These are phyloP conservation scores for Capsicum rhomboideum DNA, from an alignment of 257 asterid genomes.

Conservation along the genomic window DNA sequence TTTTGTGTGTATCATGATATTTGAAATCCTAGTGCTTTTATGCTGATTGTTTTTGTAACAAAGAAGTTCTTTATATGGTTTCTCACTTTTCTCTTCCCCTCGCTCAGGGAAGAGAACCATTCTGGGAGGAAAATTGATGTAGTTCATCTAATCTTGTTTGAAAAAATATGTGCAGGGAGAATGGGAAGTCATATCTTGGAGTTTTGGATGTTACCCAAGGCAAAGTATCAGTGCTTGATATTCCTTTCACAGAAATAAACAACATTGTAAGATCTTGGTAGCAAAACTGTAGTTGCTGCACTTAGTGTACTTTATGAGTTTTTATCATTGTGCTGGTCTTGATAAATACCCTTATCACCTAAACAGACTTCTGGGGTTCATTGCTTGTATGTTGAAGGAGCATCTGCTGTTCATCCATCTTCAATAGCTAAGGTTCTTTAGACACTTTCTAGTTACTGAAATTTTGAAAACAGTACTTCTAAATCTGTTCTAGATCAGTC, in stretches of 20 bases:
- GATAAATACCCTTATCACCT: slow-evolving; percentile 2
- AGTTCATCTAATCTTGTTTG: slow-evolving; percentile 4
- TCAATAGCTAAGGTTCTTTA: slow-evolving; percentile 75
- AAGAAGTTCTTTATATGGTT: background rate
- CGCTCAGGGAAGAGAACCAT: background rate
- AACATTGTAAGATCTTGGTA: slow-evolving; percentile 45
- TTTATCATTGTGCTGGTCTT: background rate
- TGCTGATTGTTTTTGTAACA: background rate
- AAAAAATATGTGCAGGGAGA: slow-evolving; percentile 48
- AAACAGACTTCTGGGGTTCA: slow-evolving; percentile 56
- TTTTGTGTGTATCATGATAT: background rate
- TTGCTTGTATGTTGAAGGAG: slow-evolving; percentile 78
- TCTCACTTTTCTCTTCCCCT: background rate
- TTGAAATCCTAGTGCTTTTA: background rate
- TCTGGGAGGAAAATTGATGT: background rate
- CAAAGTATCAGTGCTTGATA: slow-evolving; percentile 44
- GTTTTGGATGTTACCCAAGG: slow-evolving; percentile 55
- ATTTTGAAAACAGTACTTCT: background rate
- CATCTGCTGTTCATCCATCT: slow-evolving; percentile 70
- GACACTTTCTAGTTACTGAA: slow-evolving; percentile 2
- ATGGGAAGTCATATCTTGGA: slow-evolving; percentile 82
- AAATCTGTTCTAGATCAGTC: background rate
- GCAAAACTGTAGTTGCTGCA: background rate
- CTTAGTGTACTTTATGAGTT: background rate
- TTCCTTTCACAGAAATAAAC: slow-evolving; percentile 76